Conservation (phyloP, 2,329 filamentous ascomycete species). For the Boeremia lycopersici region DNA sequence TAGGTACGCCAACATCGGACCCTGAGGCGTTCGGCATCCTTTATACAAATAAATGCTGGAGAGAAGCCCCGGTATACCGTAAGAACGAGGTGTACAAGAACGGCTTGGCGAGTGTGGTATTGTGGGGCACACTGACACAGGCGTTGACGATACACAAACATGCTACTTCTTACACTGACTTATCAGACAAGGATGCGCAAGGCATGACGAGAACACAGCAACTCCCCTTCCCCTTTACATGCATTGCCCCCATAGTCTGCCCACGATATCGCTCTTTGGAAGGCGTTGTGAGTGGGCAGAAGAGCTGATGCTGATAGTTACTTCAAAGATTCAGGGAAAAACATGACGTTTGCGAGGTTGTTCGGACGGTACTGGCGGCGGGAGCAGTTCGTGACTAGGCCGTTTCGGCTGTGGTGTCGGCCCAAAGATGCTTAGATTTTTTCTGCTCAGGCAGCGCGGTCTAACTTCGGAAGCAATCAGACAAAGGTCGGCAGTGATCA, state of each 20-base stretch:
- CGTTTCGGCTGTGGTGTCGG: not conserved
- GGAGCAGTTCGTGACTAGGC: slow-evolving; percentile 1
- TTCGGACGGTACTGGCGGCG: slow-evolving; percentile 6
- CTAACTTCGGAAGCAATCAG: slow-evolving; percentile 3
- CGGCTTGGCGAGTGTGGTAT: slow-evolving; percentile 1
- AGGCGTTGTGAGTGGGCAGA: not conserved
- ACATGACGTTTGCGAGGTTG: slow-evolving; percentile 7
- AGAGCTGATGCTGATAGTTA: not conserved
- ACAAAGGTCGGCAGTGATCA: not conserved
- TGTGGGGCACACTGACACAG: slow-evolving; percentile 6
- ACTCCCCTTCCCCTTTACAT: not conserved
- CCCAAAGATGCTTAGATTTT: not conserved
- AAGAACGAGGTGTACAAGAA: not conserved
- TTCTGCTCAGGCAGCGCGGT: slow-evolving; percentile 10
- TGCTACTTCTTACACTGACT: not conserved
- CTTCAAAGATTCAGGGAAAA: not conserved
- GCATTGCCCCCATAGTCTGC: not conserved
- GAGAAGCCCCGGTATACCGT: not conserved
- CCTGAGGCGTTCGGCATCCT: not conserved
- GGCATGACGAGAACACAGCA: no score
- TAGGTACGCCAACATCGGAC: slow-evolving; percentile 5
- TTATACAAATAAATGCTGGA: slow-evolving; percentile 2
- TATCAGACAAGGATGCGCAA: not conserved
- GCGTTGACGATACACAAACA: not conserved
- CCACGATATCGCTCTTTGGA: not conserved